Base-by-base conservation (phyloP, 2,329 filamentous ascomycete genomes). In the Torrubiellomyces zombiae region DNA sequence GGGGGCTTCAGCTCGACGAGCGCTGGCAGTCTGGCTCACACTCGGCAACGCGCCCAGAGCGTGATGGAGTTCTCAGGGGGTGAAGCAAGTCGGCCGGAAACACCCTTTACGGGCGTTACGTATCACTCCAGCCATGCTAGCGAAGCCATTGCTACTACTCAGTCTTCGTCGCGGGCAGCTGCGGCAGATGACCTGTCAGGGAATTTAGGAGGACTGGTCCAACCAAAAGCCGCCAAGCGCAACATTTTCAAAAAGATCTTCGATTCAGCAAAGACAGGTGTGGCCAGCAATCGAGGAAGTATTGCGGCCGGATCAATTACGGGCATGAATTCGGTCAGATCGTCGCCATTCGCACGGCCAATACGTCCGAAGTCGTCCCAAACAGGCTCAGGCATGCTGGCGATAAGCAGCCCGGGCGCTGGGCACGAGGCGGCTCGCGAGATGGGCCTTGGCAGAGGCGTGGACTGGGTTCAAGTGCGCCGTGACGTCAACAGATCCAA, bases 401-500 rank as follows among this genome's bases (percentile, higher is more conserved):
- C 48, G 6, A 44, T 51, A 32, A 50, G 51, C 20, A 49, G 37
- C 21, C 34, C 43, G 8, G 44, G 45, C 14, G 38, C 48, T 29
- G 51, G 43, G 27, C 56, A 58, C 22, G 67, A 71, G 32, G 53
- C 63, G 4, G 65, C 71, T 9, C 64, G 67, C 28, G 82, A 91
- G 11, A 77, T 77, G 64, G 81, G 77, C 3, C 49, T 77, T 6
- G 64, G 57, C 18, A 38, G 55, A 12, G 56, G 55, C 8, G 65
- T 79, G 9, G 86, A 95, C 46, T 98, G 89, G 85, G 83, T 98
- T n/a, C 85, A 95, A 47, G 83, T 95, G 13, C 76, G 89, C 18
- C 72, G 89, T 22, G 91, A 98, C 50, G 77, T 98, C 23, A 95
- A 98, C 48, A 70, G 89, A 18, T 92, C 86, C 4, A 95, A 93